A percentile compares a stretch with the other conserved stretches of the same genome.
phyloP scores from a whole-genome alignment of 441 rosid species.

The Pelargonium myrrhifolium region DNA sequence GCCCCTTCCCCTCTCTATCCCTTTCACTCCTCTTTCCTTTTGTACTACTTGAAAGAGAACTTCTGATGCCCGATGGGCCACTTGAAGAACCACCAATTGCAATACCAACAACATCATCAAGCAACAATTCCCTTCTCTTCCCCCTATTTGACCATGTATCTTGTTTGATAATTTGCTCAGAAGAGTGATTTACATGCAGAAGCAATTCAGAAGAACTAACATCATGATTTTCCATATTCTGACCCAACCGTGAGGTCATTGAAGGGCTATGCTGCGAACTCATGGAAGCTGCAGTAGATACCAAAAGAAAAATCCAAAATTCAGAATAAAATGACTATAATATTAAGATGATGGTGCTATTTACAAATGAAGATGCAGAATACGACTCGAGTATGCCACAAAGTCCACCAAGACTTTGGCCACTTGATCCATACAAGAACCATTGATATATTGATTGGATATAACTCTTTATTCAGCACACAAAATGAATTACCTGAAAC shows the following conservation, averaged over 20 bases:
- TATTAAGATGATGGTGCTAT: not conserved
- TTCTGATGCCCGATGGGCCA: conserved; percentile 44
- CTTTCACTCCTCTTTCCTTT: conserved; percentile 97
- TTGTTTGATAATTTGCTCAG: conserved; percentile 49
- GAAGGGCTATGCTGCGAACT: conserved; percentile 51
- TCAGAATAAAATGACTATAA: not conserved
- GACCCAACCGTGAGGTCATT: conserved; percentile 34
- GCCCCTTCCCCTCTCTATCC: conserved; percentile 92
- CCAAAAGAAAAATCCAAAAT: conserved; percentile 19
- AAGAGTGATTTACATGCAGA: conserved; percentile 36
- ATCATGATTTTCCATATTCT: conserved; percentile 39
- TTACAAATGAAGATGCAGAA: not conserved
- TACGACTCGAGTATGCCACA: conserved; percentile 4
- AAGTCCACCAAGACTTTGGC: conserved; percentile 10
- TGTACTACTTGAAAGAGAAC: conserved; percentile 59
- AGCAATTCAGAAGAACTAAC: conserved; percentile 40
- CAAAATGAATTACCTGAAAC: conserved; percentile 32
- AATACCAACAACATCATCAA: conserved; percentile 72
- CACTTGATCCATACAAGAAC: not conserved
- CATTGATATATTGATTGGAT: not conserved
- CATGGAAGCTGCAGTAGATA: conserved; percentile 51
- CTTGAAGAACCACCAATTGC: conserved; percentile 28
- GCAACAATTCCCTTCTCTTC: conserved; percentile 76
- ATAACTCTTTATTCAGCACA: conserved; percentile 3
- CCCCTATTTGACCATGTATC: conserved; percentile 72